Percentiles rank a stretch among this genome's conserved stretches.
These are phyloP conservation scores for Rhodotorula sp. DNA, from an alignment of 1,284 basidiomycete genomes.

Conservation along the genomic window DNA sequence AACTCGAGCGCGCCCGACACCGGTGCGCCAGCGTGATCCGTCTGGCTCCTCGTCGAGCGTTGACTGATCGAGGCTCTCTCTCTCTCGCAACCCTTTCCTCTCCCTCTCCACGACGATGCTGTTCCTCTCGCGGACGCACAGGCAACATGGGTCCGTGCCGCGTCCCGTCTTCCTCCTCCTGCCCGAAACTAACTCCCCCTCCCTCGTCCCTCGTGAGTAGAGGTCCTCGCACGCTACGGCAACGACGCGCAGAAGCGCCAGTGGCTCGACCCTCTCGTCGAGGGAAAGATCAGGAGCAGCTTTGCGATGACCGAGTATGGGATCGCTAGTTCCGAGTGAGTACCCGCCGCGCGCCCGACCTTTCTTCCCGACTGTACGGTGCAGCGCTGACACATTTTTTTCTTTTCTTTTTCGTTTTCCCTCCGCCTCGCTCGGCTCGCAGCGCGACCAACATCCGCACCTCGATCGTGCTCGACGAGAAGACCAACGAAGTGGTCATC, in stretches of 20 bases:
- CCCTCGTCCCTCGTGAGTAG: slow-evolving; percentile 46
- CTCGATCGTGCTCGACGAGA: slow-evolving; percentile 69
- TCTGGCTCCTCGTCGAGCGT: too few species aligned
- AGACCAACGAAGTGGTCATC: slow-evolving; percentile 81
- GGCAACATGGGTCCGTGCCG: slow-evolving; percentile 13
- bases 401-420: too few species aligned
- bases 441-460: slow-evolving; percentile 92
- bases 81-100: too few species aligned
- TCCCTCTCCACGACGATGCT: too few species aligned
- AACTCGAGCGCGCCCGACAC: slow-evolving; percentile 44
- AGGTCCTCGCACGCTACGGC: slow-evolving; percentile 94
- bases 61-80: too few species aligned
- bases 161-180: neutral
- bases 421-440: neutral
- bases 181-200: neutral
- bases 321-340: slow-evolving; percentile 56
- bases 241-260: slow-evolving; percentile 82
- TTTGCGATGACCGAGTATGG: slow-evolving; percentile 94
- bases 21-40: too few species aligned
- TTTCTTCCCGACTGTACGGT: too few species aligned
- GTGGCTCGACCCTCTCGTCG: slow-evolving; percentile 83
- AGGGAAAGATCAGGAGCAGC: slow-evolving; percentile 88
- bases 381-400: neutral
- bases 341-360: too few species aligned
- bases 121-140: too few species aligned